These are phyloP conservation scores for Stellera chamaejasme DNA, from an alignment of 345 rosid genomes.

Conservation along the genomic window DNA sequence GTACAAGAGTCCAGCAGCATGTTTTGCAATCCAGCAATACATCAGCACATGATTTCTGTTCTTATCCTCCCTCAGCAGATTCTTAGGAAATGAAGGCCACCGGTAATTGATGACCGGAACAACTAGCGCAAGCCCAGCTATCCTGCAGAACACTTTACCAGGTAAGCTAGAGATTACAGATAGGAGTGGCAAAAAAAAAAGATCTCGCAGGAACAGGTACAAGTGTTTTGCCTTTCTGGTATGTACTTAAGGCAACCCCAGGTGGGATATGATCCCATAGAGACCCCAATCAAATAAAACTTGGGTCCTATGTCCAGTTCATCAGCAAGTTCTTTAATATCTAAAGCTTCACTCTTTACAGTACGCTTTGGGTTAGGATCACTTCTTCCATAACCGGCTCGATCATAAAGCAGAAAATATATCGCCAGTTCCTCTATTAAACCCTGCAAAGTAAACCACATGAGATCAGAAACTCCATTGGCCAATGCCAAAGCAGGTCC, in stretches of 20 bases:
- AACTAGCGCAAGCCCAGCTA: conserved; percentile 71
- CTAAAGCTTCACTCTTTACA: conserved; percentile 71
- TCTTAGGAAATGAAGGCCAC: conserved; percentile 75
- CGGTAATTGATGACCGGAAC: conserved; percentile 64
- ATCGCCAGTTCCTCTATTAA: conserved; percentile 57
- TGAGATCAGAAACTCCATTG: background rate
- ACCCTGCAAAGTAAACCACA: conserved; percentile 44
- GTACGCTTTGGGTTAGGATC: conserved; percentile 62
- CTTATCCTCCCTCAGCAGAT: conserved; percentile 44
- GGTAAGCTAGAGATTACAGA: conserved; percentile 10
- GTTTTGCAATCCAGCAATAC: conserved; percentile 47
- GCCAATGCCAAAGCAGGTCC: background rate
- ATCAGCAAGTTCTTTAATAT: conserved; percentile 79
- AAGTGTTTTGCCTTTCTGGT: conserved; percentile 60
- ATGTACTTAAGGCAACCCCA: conserved; percentile 88
- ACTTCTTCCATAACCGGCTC: conserved; percentile 93
- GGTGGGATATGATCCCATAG: conserved; percentile 84
- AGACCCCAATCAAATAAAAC: conserved; percentile 74
- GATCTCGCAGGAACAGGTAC: background rate
- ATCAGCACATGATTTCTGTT: conserved; percentile 46
- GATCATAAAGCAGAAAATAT: conserved; percentile 57
- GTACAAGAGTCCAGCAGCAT: conserved; percentile 53
- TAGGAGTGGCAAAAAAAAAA: background rate
- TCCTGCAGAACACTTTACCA: conserved; percentile 29
- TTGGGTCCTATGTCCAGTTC: conserved; percentile 48